Percentiles rank a stretch among this genome's conserved stretches.
phyloP scores from a whole-genome alignment of 805 yeast species.

The Candida cerambycidarum region DNA sequence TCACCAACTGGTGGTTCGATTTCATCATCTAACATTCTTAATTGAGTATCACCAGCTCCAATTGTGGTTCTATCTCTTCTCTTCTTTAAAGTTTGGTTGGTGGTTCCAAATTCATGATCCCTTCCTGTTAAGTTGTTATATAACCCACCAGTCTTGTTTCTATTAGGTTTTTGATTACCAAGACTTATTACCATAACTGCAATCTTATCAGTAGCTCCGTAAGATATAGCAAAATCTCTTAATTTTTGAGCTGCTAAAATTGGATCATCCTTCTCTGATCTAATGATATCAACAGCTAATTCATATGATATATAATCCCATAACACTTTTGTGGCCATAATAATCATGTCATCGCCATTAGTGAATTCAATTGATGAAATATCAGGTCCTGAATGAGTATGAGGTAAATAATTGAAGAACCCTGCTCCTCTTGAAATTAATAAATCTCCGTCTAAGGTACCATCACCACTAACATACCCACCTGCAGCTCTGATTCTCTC shows the following conservation, averaged over 20 bases:
- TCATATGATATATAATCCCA: constrained; percentile 86
- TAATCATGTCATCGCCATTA: constrained; percentile 76
- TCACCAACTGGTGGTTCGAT: constrained; percentile 95
- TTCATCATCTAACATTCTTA: constrained; percentile 84
- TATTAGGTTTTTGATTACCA: constrained; percentile 46
- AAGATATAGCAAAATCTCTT: constrained; percentile 91
- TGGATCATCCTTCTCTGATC: constrained; percentile 79
- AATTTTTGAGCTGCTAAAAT: constrained; percentile 89
- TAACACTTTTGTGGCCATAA: constrained; percentile 77
- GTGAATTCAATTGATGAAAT: constrained; percentile 60
- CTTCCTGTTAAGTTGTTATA: constrained; percentile 42
- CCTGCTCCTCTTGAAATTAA: constrained; percentile 92
- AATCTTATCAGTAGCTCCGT: constrained; percentile 78
- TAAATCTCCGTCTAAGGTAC: constrained; percentile 78
- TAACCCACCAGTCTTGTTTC: constrained; percentile 27
- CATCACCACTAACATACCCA: constrained; percentile 84
- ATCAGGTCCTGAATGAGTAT: constrained; percentile 85
- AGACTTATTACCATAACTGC: constrained; percentile 78
- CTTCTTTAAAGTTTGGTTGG: constrained; percentile 28
- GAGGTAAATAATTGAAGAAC: constrained; percentile 80
- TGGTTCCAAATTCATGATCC: constrained; percentile 33
- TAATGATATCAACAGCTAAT: constrained; percentile 85
- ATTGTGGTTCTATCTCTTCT: constrained; percentile 15
- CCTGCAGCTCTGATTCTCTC: constrained; percentile 90
- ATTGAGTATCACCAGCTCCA: constrained; percentile 71